Percentiles rank a stretch among this genome's conserved stretches.
phyloP scores from a whole-genome alignment of 129 eudicot species.

The Flaveria ramosissima region DNA sequence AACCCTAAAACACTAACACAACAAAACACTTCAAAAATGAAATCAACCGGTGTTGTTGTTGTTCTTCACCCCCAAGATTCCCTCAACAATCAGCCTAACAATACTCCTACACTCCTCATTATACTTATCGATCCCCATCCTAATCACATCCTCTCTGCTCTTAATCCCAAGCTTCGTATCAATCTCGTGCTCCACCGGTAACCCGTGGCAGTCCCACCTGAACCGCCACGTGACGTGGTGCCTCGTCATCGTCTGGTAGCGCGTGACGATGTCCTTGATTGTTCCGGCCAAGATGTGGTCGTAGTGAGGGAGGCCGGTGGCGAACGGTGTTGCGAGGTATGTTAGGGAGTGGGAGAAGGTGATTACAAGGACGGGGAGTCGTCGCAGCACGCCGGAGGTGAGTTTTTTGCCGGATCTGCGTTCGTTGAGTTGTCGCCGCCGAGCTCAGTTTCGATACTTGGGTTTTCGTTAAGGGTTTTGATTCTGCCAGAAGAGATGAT shows the following conservation, averaged over 20 bases:
- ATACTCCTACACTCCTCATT: conserved; percentile 91
- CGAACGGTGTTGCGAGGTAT: too few relatives aligned
- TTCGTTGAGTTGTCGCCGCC: conserved; percentile 52
- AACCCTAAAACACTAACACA: too few relatives aligned
- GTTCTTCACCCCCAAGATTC: conserved; percentile 51
- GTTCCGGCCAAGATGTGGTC: conserved; percentile 92
- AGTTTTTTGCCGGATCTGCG: conserved; percentile 54
- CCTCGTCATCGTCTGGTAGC: conserved; percentile 84
- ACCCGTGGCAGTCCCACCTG: conserved; percentile 95
- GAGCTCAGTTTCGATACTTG: conserved; percentile 54
- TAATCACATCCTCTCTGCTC: conserved; percentile 60
- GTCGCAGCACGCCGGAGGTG: background rate
- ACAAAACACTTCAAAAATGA: too few relatives aligned
- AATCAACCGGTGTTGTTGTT: conserved; percentile 41
- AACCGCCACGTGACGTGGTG: conserved; percentile 89
- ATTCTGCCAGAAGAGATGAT: background rate
- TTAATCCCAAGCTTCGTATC: conserved; percentile 66
- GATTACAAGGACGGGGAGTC: too few relatives aligned
- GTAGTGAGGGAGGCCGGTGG: conserved; percentile 91
- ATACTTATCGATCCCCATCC: conserved; percentile 80
- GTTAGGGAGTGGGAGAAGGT: too few relatives aligned
- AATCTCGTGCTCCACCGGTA: conserved; percentile 88
- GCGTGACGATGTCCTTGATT: conserved; percentile 82
- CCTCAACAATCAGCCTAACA: conserved; percentile 38
- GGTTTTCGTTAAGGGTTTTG: conserved; percentile 38